These are phyloP conservation scores for Leptosphaerulina australis DNA, from an alignment of 2,329 filamentous ascomycete species.

Conservation along the genomic window DNA sequence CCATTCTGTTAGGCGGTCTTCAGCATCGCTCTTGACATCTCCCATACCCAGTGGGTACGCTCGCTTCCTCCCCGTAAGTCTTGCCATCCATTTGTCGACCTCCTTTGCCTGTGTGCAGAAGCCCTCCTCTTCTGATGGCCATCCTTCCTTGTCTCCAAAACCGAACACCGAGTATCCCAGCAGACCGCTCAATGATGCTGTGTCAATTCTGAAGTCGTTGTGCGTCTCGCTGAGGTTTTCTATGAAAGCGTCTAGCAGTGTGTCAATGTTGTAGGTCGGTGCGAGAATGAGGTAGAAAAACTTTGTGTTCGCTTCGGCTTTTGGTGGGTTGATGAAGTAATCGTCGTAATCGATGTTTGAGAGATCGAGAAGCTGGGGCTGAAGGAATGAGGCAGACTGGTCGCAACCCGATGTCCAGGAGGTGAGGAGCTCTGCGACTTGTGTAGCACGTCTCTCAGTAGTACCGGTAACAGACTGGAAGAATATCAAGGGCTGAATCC, in stretches of 20 bases:
- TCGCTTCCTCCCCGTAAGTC: slow-evolving; percentile 81
- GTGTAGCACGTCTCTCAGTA: slow-evolving; percentile 74
- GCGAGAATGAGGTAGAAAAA: slow-evolving; percentile 84
- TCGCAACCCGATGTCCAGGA: slow-evolving; percentile 45
- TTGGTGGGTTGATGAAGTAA: slow-evolving; percentile 81
- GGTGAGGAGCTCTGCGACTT: slow-evolving; percentile 64
- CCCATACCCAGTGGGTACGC: slow-evolving; percentile 89
- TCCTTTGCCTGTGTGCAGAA: slow-evolving; percentile 93
- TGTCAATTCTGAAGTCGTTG: slow-evolving; percentile 95
- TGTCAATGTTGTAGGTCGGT: slow-evolving; percentile 95
- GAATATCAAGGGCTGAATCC: slow-evolving; percentile 78
- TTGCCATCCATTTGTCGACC: slow-evolving; percentile 96
- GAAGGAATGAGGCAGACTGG: slow-evolving; percentile 52
- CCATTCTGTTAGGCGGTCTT: slow-evolving; percentile 76
- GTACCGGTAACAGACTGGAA: slow-evolving; percentile 87
- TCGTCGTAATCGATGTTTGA: slow-evolving; percentile 91
- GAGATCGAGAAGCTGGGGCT: slow-evolving; percentile 74
- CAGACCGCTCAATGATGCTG: slow-evolving; percentile 75
- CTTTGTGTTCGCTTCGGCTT: slow-evolving; percentile 60
- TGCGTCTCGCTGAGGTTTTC: slow-evolving; percentile 90
- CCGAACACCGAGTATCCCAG: slow-evolving; percentile 94
- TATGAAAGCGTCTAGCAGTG: slow-evolving; percentile 84
- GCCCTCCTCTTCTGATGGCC: slow-evolving; percentile 87
- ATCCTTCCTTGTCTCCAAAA: slow-evolving; percentile 87
- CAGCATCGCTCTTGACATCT: slow-evolving; percentile 78